Conservation (phyloP, 2,329 filamentous ascomycete species). For the Monilinia vaccinii-corymbosi region DNA sequence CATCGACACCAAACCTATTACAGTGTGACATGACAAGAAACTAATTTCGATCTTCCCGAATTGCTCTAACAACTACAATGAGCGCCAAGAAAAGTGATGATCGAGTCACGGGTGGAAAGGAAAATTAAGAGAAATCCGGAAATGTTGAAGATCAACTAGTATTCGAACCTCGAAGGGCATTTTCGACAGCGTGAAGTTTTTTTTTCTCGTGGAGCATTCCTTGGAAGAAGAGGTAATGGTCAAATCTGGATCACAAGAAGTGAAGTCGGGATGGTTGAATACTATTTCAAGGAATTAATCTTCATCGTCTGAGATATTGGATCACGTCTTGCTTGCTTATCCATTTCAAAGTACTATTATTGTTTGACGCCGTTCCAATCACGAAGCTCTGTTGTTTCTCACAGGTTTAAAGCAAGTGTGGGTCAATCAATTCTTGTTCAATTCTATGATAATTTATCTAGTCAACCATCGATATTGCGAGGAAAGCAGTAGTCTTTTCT, state of each 20-base stretch:
- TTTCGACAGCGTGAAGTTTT: background rate
- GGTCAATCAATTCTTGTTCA: background rate
- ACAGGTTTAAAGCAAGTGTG: background rate
- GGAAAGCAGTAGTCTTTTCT: background rate
- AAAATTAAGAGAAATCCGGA: background rate
- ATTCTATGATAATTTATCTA: background rate
- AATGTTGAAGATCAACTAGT: no score
- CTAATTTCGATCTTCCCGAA: background rate
- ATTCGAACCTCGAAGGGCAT: background rate
- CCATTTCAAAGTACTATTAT: background rate
- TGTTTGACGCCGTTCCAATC: background rate
- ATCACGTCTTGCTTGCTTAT: background rate
- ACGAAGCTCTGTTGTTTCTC: background rate
- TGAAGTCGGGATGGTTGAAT: background rate
- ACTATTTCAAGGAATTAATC: background rate
- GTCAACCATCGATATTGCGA: background rate
- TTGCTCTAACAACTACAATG: background rate
- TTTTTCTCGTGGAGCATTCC: no score
- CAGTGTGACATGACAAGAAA: background rate
- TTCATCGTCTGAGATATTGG: background rate
- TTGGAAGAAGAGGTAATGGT: background rate
- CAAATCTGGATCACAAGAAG: background rate
- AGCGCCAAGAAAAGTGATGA: no score
- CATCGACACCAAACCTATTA: background rate
- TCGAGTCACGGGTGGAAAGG: background rate